Percentiles rank a stretch among this genome's conserved stretches.
phyloP scores from a whole-genome alignment of 2,329 filamentous ascomycete species.

The Paracorniculantispora psalliotae region DNA sequence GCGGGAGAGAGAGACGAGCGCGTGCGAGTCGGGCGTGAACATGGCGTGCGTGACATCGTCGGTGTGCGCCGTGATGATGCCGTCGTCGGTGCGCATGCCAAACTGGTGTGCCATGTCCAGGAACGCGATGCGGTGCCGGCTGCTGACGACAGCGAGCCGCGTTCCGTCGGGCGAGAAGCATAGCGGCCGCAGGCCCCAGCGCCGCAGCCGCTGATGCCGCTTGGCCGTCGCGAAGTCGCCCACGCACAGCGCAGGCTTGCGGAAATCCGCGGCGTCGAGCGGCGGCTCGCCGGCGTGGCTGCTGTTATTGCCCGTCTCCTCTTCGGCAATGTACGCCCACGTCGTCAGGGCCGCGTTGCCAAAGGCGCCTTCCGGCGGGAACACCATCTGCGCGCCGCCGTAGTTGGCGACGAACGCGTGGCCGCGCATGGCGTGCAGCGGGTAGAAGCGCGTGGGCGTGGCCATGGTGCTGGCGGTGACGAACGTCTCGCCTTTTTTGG shows the following conservation, averaged over 20 bases:
- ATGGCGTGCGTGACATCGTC: conserved; percentile 24
- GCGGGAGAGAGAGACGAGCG: conserved; percentile 22
- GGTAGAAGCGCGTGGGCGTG: conserved; percentile 23
- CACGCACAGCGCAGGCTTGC: conserved; percentile 20
- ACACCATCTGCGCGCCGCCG: conserved; percentile 22
- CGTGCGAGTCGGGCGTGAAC: conserved; percentile 23
- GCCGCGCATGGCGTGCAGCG: conserved; percentile 16
- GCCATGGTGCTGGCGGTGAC: conserved; percentile 23
- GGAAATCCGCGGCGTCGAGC: conserved; percentile 21
- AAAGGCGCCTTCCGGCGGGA: conserved; percentile 18
- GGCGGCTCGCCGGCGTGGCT: conserved; percentile 16
- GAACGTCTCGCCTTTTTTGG: conserved; percentile 16
- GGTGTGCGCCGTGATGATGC: conserved; percentile 20
- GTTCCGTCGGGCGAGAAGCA: conserved; percentile 22
- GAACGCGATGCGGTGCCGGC: conserved; percentile 21
- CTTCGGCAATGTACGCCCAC: conserved; percentile 24
- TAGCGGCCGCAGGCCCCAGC: conserved; percentile 21
- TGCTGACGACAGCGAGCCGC: conserved; percentile 21
- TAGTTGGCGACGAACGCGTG: conserved; percentile 15
- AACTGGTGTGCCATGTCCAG: conserved; percentile 17
- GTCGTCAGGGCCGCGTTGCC: not conserved
- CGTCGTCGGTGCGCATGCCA: conserved; percentile 15
- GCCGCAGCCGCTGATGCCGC: conserved; percentile 18
- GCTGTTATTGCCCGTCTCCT: conserved; percentile 19
- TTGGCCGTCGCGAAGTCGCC: conserved; percentile 23